Conservation (phyloP, 1,139 yeast species). For the Arxiozyma bovina region DNA sequence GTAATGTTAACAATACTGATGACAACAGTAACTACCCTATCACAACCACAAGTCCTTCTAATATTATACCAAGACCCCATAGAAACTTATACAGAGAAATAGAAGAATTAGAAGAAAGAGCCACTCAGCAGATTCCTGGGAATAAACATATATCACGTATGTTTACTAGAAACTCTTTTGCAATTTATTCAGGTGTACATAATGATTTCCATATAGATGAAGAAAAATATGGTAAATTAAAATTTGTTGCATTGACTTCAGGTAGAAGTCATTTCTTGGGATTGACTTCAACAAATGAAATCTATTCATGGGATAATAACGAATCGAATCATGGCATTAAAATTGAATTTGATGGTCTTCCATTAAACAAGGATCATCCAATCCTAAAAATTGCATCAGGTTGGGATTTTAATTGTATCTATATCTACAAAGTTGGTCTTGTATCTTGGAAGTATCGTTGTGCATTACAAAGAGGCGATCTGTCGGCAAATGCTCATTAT, state of each 20-base stretch:
- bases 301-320: conserved; percentile 58
- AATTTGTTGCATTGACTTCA: conserved; percentile 45
- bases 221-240: conserved; percentile 21
- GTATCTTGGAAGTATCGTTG: conserved; percentile 51
- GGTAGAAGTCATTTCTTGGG: conserved; percentile 65
- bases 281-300: conserved; percentile 41
- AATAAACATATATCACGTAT: conserved; percentile 25
- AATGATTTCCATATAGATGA: conserved; percentile 9
- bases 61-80: conserved; percentile 16
- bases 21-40: background rate
- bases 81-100: conserved; percentile 21
- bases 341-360: conserved; percentile 35
- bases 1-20: background rate
- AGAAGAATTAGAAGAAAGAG: conserved; percentile 16
- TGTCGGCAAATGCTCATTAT: conserved; percentile 34
- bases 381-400: conserved; percentile 54
- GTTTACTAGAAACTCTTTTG: conserved; percentile 24
- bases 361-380: conserved; percentile 20
- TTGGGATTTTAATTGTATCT: conserved; percentile 55
- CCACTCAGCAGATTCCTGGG: conserved; percentile 19
- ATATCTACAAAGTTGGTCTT: conserved; percentile 45
- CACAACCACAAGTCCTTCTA: background rate
- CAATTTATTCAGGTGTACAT: conserved; percentile 10
- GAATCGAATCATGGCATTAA: conserved; percentile 40
- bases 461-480: conserved; percentile 27